A percentile compares a stretch with the other conserved stretches of the same genome.
Evolutionary conservation across 1,284 basidiomycete genomes (phyloP).

Genomic region (Austroboletus novae-zelandiae): DNA sequence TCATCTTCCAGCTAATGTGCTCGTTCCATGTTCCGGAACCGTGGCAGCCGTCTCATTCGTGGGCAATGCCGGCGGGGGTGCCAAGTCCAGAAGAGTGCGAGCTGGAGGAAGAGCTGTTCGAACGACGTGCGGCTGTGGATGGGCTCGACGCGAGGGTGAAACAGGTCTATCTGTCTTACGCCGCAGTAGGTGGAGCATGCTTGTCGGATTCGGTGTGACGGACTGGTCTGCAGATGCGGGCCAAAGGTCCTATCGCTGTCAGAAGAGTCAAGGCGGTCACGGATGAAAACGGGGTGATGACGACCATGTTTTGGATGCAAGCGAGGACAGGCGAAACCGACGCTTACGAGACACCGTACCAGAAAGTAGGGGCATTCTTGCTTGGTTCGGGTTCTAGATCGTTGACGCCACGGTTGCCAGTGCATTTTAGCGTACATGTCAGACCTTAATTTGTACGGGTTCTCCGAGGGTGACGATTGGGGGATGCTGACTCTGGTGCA

Average conservation of each 20-base stretch:
- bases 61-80: constrained; percentile 57
- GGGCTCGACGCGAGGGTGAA: constrained; percentile 34
- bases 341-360: constrained; percentile 67
- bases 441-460: constrained; percentile 74
- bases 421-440: constrained; percentile 87
- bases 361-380: constrained; percentile 57
- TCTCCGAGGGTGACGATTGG: background rate
- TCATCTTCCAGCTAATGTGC: constrained; percentile 82
- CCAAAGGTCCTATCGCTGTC: constrained; percentile 67
- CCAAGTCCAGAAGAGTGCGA: constrained; percentile 65
- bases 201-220: background rate
- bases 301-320: constrained; percentile 80
- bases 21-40: constrained; percentile 85
- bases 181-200: constrained; percentile 35
- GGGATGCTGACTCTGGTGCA: constrained; percentile 29
- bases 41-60: constrained; percentile 65
- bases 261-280: constrained; percentile 46
- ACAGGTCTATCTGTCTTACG: constrained; percentile 38
- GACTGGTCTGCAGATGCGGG: constrained; percentile 51
- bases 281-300: constrained; percentile 46
- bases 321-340: constrained; percentile 58
- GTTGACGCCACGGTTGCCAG: constrained; percentile 38
- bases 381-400: background rate
- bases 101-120: constrained; percentile 52
- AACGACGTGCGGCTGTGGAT: constrained; percentile 34